Base-by-base conservation (phyloP, 2,329 filamentous ascomycete genomes). In the Colletotrichum coccodes region DNA sequence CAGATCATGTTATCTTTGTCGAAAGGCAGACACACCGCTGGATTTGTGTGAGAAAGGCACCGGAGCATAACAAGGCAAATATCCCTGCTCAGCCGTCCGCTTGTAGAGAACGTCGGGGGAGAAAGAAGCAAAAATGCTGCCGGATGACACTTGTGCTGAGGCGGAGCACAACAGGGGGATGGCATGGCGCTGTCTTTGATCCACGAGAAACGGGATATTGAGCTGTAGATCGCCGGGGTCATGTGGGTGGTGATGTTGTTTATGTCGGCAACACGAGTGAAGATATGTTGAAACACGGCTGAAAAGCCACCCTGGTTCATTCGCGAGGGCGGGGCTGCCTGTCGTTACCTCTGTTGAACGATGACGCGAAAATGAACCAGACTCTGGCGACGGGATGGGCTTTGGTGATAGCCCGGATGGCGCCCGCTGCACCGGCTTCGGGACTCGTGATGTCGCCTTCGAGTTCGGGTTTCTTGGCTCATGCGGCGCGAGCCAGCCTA, bases 281-380 rank as follows among this genome's bases (percentile, higher is more conserved):
- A 38, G n/a, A 52, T 40, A 23, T 54, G 60, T 65, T 65, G 49
- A 68, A 59, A 68, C 65, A 65, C 65, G 34, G 65, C 65, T 56
- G 65, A 65, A 16, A 34, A 14, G 40, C 21, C n/a, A 68, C 30
- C 65, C 65, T 53, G 28, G 34, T 46, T 54, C 42, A 26, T 50
- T 18, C 56, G 57, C 46, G 42, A 40, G 32, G 38, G 38, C 61
- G 50, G 49, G 65, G 61, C 65, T 52, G 54, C 23, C 47, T 38
- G 32, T 26, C 4, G 14, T 26, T 36, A n/a, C 30, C 32, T 28
- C 23, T 46, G 52, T 53, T 46, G 32, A 26, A 32, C 32, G 23
- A 53, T 6, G 38, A 38, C 34, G 46, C 53, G 46, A 47, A 40
- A 44, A 3, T 21, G 28, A 46, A 8, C 42, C 44, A 12, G 14